Evolutionary conservation across 2,329 filamentous ascomycete genomes (phyloP), one percentile per base, ranked within the genome.

Genomic region (Fusarium chlamydosporum): DNA sequence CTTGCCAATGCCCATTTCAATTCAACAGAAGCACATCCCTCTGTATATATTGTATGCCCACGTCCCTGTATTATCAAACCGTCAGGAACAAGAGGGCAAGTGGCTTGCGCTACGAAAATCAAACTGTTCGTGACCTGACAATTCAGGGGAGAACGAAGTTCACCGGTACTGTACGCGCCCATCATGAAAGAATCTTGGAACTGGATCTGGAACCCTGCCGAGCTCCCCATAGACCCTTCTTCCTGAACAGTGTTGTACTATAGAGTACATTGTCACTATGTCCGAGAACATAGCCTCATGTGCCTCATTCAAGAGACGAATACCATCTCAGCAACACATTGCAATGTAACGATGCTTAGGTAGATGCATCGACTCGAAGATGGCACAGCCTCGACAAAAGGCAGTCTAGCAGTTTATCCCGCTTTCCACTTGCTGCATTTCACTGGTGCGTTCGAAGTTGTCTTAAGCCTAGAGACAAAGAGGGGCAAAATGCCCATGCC

Each of bases 261-360:
- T 34, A 23, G 16, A 9, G 34, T 52, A 18, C 20, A 27, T 29
- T 34, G 57, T 27, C 34, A 41, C 23, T 61, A 40, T 47, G 58
- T 56, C 63, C 63, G 33, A 67, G 63, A 67, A 68, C 53, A 40
- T 41, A 67, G 53, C 53, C 62, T 63, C 38, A 38, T 53, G 47
- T 38, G 47, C 33, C 56, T 54, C 34, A 12, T n/a, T 31, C 23
- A 29, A 51, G 27, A 51, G 18, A 20, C 23, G 41, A 34, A 33
- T 23, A 45, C 31, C 52, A 33, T 33, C 20, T 35, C 56, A 43
- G 50, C 26, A 62, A 38, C 18, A 43, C 23, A 57, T 34, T 61
- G 46, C 52, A 50, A 47, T 48, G 41, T 37, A 61, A 40, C 60
- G 27, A 35, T 27, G 23, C 29, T 27, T 33, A 23, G 29, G 40